These are phyloP conservation scores for Triadica sebifera DNA, from an alignment of 345 rosid species.

Conservation along the genomic window DNA sequence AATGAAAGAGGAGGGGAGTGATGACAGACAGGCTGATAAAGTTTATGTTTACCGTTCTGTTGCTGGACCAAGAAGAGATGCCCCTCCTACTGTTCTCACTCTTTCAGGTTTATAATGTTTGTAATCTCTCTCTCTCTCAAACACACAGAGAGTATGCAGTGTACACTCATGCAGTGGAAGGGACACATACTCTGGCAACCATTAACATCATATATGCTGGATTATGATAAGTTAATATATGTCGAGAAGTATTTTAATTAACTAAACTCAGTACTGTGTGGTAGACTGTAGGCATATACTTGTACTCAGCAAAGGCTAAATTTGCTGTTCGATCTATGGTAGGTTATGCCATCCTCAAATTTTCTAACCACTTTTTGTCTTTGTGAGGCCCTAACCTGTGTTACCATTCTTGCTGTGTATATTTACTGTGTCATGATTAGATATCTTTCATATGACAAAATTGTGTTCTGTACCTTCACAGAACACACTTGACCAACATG, in stretches of 20 bases:
- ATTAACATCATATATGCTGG: background rate
- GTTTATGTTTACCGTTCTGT: slow-evolving; percentile 64
- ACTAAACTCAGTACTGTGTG: background rate
- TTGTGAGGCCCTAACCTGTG: no score
- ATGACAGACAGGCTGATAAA: slow-evolving; percentile 48
- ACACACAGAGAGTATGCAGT: background rate
- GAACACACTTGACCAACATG: background rate
- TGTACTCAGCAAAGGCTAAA: background rate
- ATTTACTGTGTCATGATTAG: background rate
- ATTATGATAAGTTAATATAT: background rate
- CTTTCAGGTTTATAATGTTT: slow-evolving; percentile 30
- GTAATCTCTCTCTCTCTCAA: slow-evolving; percentile 16
- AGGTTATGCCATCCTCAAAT: background rate
- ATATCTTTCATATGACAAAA: background rate
- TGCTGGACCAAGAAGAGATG: slow-evolving; percentile 69
- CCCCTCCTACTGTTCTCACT: slow-evolving; percentile 61
- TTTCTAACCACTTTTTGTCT: background rate
- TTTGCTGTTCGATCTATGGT: background rate
- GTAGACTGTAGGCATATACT: background rate
- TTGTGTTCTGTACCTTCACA: background rate
- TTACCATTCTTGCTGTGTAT: background rate
- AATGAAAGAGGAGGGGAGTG: slow-evolving; percentile 63
- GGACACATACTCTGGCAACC: background rate
- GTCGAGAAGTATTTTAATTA: background rate
- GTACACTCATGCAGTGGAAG: background rate